phyloP scores from a whole-genome alignment of 202 grass and related monocot species.

The Cymbopogon flexuosus region DNA sequence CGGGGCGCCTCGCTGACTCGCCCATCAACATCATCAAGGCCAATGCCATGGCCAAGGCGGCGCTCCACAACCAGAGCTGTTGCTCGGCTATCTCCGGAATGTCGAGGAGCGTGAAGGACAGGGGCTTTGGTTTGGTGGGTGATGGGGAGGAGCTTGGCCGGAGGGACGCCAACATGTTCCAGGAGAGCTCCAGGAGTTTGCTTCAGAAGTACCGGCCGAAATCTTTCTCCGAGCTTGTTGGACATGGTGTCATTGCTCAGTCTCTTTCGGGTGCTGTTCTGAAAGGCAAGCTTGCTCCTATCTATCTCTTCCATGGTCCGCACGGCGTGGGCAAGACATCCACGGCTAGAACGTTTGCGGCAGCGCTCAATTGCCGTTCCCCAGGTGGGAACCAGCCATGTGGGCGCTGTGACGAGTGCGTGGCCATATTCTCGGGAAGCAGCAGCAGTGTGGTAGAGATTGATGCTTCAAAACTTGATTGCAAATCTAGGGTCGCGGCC shows the following conservation, averaged over 20 bases:
- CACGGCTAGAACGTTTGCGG: slow-evolving; percentile 64
- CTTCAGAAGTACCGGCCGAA: slow-evolving; percentile 71
- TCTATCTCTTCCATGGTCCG: slow-evolving; percentile 83
- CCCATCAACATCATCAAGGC: slow-evolving; percentile 51
- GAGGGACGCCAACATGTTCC: slow-evolving; percentile 5
- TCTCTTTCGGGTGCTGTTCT: slow-evolving; percentile 52
- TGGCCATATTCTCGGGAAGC: slow-evolving; percentile 51
- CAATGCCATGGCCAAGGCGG: slow-evolving; percentile 40
- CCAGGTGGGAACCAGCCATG: slow-evolving; percentile 53
- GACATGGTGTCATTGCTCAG: slow-evolving; percentile 58
- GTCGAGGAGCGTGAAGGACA: slow-evolving; percentile 38
- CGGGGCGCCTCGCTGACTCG: slow-evolving; percentile 18
- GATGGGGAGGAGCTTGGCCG: slow-evolving; percentile 36
- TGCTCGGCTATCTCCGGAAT: slow-evolving; percentile 36
- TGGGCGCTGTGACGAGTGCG: slow-evolving; percentile 62
- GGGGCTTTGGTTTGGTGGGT: slow-evolving; percentile 8
- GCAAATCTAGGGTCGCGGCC: slow-evolving; percentile 47
- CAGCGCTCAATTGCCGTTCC: slow-evolving; percentile 63
- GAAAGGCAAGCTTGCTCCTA: slow-evolving; percentile 52
- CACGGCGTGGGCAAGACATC: slow-evolving; percentile 79
- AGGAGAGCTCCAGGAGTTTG: slow-evolving; percentile 54
- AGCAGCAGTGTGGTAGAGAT: slow-evolving; percentile 54
- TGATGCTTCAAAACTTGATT: slow-evolving; percentile 72
- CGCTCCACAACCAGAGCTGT: slow-evolving; percentile 35
- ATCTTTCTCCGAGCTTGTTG: slow-evolving; percentile 59